phyloP scores from a whole-genome alignment of 805 yeast species.

The Schwanniomyces polymorphus region DNA sequence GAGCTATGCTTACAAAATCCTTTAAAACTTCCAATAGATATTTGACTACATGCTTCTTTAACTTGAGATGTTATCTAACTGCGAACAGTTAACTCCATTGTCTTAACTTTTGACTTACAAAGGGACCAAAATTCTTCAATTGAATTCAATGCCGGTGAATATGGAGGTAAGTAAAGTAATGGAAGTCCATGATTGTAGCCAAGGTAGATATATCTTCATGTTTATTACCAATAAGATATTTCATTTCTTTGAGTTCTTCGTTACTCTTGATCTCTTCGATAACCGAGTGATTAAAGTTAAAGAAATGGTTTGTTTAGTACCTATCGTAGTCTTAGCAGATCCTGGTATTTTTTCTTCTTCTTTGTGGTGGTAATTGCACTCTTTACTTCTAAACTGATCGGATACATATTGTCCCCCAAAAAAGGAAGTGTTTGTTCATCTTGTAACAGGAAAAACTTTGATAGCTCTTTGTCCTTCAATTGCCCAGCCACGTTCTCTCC shows the following conservation, averaged over 20 bases:
- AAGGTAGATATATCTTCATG: background rate
- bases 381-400: no score
- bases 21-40: no score
- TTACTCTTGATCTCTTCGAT: background rate
- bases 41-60: no score
- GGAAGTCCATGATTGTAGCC: background rate
- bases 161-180: background rate
- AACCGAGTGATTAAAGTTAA: background rate
- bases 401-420: no score
- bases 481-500: background rate
- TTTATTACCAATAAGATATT: background rate
- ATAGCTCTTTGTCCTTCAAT: background rate
- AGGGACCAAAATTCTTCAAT: no score
- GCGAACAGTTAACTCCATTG: no score
- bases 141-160: no score
- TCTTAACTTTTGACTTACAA: no score
- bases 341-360: background rate
- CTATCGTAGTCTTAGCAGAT: background rate
- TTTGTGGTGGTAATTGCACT: no score
- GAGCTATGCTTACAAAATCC: no score
- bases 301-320: background rate
- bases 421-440: no score
- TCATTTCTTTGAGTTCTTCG: background rate
- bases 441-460: background rate
- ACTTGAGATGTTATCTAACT: no score